Evolutionary conservation across 2,329 filamentous ascomycete genomes (phyloP).

Genomic region (Aspergillus persii): DNA sequence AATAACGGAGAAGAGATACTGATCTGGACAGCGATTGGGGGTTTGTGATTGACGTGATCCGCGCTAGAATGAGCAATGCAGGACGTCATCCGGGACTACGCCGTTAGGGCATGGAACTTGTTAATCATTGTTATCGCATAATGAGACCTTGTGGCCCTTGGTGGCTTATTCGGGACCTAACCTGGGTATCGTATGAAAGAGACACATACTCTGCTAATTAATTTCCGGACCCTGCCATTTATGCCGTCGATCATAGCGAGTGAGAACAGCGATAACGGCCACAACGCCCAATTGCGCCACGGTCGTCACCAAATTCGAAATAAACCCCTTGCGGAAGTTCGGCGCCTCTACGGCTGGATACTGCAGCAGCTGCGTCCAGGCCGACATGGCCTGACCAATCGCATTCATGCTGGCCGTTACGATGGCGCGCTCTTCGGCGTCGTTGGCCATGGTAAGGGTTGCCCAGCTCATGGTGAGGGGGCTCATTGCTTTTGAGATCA

Average conservation of each 20-base stretch:
- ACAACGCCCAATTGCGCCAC: neutral
- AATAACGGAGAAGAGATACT: neutral
- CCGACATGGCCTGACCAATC: constrained; percentile 43
- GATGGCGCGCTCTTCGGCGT: constrained; percentile 43
- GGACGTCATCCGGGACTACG: neutral
- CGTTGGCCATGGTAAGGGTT: constrained; percentile 37
- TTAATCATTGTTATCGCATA: neutral
- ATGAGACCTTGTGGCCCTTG: no score
- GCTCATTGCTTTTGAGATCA: constrained; percentile 17
- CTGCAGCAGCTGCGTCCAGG: constrained; percentile 41
- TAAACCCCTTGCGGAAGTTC: constrained; percentile 22
- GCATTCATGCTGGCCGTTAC: constrained; percentile 47
- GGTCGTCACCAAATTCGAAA: neutral
- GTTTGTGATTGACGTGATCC: neutral
- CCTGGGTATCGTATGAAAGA: neutral
- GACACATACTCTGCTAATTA: neutral
- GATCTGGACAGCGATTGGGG: neutral
- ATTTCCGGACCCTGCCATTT: neutral
- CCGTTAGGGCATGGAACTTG: neutral
- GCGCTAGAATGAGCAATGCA: neutral
- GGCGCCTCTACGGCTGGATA: constrained; percentile 39
- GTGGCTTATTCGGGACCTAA: no score
- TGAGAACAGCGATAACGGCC: neutral
- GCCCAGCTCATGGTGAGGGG: constrained; percentile 44
- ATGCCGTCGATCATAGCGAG: neutral